phyloP scores from a whole-genome alignment of 768 basidiomycete genomes.

The Ramaria sp. region DNA sequence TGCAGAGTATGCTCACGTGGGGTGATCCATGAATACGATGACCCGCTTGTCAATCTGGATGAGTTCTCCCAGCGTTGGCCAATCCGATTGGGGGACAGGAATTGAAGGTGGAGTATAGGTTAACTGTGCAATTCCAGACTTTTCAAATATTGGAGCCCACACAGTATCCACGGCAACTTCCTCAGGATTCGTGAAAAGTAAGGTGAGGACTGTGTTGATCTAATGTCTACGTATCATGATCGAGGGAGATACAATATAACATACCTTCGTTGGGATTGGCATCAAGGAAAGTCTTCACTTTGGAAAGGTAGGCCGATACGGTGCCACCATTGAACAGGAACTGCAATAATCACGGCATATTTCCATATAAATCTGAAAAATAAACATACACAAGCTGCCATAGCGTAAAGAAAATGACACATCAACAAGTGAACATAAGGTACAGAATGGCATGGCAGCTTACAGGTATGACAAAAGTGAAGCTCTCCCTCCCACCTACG shows the following conservation, averaged over 20 bases:
- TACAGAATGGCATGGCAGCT: conserved; percentile 14
- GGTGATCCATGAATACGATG: conserved; percentile 47
- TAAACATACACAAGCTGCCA: conserved; percentile 11
- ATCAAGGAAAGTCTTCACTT: conserved; percentile 45
- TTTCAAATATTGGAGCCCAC: conserved; percentile 45
- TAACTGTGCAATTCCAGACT: conserved; percentile 29
- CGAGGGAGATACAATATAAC: neutral
- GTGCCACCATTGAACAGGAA: conserved; percentile 44
- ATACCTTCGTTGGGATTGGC: conserved; percentile 45
- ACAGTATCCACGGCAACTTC: conserved; percentile 33
- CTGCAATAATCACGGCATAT: conserved; percentile 5
- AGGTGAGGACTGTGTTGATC: conserved; percentile 33
- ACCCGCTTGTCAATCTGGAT: conserved; percentile 50
- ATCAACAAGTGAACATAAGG: neutral
- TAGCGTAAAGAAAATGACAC: neutral
- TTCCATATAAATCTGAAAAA: too few species aligned
- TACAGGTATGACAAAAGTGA: conserved; percentile 61
- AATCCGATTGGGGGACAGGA: conserved; percentile 34
- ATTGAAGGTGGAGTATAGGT: conserved; percentile 42
- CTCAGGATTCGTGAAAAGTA: conserved; percentile 61
- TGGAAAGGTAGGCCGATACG: conserved; percentile 33
- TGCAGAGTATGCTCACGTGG: too few species aligned
- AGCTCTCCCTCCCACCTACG: conserved; percentile 29
- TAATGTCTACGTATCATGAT: neutral
- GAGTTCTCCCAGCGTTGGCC: conserved; percentile 57